A percentile compares a stretch with the other conserved stretches of the same genome.
These are phyloP conservation scores for Carex kokanica DNA, from an alignment of 176 grass and related monocot species.

Conservation along the genomic window DNA sequence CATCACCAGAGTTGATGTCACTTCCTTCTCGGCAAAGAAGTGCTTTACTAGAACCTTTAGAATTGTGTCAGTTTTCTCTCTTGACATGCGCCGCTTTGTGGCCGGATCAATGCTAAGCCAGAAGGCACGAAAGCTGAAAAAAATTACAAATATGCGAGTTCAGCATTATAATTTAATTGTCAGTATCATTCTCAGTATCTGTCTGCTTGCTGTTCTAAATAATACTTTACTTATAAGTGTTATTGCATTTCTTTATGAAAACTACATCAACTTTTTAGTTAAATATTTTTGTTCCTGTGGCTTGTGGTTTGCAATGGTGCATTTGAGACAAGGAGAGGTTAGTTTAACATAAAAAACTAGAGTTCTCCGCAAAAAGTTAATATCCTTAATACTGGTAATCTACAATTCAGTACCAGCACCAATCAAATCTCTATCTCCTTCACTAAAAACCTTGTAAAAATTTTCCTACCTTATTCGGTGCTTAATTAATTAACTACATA, in stretches of 20 bases:
- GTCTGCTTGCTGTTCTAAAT: neutral
- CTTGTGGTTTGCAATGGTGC: neutral
- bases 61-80: constrained; percentile 62
- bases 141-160: constrained; percentile 15
- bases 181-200: neutral
- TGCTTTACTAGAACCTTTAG: constrained; percentile 73
- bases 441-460: neutral
- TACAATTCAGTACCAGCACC: neutral
- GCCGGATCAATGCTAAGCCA: constrained; percentile 62
- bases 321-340: neutral
- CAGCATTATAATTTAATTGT: neutral
- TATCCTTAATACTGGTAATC: neutral
- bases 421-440: neutral
- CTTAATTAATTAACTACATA: neutral
- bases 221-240: neutral
- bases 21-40: constrained; percentile 87
- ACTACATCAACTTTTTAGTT: neutral
- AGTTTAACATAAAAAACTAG: neutral
- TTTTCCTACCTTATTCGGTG: neutral
- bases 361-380: neutral
- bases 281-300: neutral
- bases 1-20: constrained; percentile 86
- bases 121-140: constrained; percentile 73
- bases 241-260: neutral
- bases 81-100: constrained; percentile 53